Evolutionary conservation across 1,284 basidiomycete genomes (phyloP), one percentile per base, ranked within the genome.

Genomic region (Rhodotorula sp.): DNA sequence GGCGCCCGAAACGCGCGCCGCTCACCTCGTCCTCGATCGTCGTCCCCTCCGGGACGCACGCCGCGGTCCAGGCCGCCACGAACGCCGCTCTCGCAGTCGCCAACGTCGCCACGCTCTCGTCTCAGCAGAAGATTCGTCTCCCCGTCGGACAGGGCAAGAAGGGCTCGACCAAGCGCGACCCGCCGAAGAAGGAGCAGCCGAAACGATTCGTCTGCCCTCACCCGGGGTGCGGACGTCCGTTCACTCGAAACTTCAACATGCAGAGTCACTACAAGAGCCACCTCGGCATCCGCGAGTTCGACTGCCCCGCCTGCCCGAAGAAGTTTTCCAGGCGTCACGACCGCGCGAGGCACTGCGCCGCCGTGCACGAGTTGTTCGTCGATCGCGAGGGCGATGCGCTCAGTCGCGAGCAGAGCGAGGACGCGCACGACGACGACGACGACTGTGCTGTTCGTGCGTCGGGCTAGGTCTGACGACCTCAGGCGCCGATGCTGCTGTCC

Each of bases 211-310:
- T 69, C 28, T 77, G 76, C 66, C 70, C 75, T 34, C 71, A 75
- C 56, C 62, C 59, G 2, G 75, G 69, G 8, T 77, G 76, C 63
- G 72, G 70, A 5, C 68, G 74, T 16, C 64, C 67, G 1, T 77
- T 77, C 44, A 69, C 75, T 4, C 59, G 76, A n/a, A 76, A 77
- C 62, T 77, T 76, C 73, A 77, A 77, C 67, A 71, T 76, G 59
- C 68, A 69, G 46, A 71, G 69, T 11, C 76, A 77, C 56, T 70
- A 72, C 68, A 71, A 74, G 70, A 59, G 56, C 26, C 67, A 75
- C 63, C 69, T 75, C 53, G 71, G 68, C 46, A 64, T 75, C n/a
- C 70, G 73, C 59, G 73, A 75, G 40, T 69, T 72, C 68, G 51
- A 59, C 47, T 77, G 76, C 72, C 68, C 69, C 44, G 55, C 67